phyloP scores from a whole-genome alignment of 2,329 filamentous ascomycete species.

The Talaromyces sp. region DNA sequence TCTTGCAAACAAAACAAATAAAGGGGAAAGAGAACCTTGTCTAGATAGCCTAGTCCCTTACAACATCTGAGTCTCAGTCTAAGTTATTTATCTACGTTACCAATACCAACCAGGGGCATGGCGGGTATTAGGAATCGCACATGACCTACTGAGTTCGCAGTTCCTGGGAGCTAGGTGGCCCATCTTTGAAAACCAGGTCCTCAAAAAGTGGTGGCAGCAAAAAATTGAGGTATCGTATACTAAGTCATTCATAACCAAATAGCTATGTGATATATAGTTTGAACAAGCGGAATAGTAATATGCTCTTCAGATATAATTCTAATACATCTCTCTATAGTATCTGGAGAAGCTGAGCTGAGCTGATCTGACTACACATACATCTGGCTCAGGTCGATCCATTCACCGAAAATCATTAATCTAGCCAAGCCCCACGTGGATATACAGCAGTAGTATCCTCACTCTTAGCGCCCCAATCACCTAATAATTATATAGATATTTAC shows the following conservation, averaged over 20 bases:
- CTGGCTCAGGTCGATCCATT: conserved; percentile 1
- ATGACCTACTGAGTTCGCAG: neutral
- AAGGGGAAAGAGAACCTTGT: too few relatives aligned
- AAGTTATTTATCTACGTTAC: too few relatives aligned
- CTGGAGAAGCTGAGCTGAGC: neutral
- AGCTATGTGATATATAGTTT: neutral
- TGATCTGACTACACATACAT: neutral
- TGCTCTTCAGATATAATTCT: neutral
- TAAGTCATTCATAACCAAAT: neutral
- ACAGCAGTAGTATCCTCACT: neutral
- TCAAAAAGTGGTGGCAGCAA: neutral
- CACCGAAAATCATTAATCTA: neutral
- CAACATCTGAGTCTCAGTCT: too few relatives aligned
- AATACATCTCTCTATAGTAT: neutral
- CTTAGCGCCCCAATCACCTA: neutral
- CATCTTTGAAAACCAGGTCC: neutral
- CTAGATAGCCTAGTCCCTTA: too few relatives aligned
- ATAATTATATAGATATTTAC: neutral
- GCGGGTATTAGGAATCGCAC: too few relatives aligned
- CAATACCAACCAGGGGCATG: too few relatives aligned
- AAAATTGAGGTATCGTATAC: neutral
- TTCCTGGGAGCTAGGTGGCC: conserved; percentile 1
- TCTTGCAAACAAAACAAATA: neutral
- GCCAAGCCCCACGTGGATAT: neutral
- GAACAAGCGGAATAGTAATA: neutral